Evolutionary conservation across 1,284 basidiomycete species (phyloP).

Genomic region (Rhizoctonia solani): DNA sequence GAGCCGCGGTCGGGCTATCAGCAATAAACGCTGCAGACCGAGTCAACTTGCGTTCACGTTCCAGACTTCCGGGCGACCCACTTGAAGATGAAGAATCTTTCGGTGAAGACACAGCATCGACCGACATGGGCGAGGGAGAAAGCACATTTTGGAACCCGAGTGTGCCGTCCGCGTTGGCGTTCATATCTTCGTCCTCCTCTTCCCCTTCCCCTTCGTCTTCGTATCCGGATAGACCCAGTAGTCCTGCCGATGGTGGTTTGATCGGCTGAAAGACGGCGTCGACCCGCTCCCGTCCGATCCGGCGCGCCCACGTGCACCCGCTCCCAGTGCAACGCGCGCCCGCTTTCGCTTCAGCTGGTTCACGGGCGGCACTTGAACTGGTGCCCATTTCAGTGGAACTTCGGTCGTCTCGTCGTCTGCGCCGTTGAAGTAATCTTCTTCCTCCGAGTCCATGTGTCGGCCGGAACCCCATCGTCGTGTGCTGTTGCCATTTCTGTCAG

Average conservation of each 20-base stretch:
- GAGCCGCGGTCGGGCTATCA: slow-evolving; percentile 51
- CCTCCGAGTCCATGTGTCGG: slow-evolving; percentile 64
- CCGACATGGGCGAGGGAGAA: slow-evolving; percentile 22
- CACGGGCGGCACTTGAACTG: slow-evolving; percentile 41
- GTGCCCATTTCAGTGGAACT: slow-evolving; percentile 23
- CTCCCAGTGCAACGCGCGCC: slow-evolving; percentile 40
- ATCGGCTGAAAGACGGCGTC: slow-evolving; percentile 51
- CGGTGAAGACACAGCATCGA: slow-evolving; percentile 6
- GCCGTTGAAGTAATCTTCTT: slow-evolving; percentile 89
- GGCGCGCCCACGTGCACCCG: slow-evolving; percentile 41
- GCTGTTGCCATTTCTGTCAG: slow-evolving; percentile 43
- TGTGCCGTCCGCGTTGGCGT: slow-evolving; percentile 2
- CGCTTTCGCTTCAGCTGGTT: slow-evolving; percentile 63
- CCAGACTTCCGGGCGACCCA: slow-evolving; percentile 8
- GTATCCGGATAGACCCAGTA: slow-evolving; percentile 71
- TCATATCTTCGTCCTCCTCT: too few species aligned
- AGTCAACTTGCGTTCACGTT: slow-evolving; percentile 46
- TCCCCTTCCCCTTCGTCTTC: slow-evolving; percentile 66
- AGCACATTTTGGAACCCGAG: slow-evolving; percentile 16
- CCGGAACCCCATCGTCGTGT: slow-evolving; percentile 53
- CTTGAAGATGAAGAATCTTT: slow-evolving; percentile 20
- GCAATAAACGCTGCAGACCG: slow-evolving; percentile 31
- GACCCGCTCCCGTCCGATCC: slow-evolving; percentile 48
- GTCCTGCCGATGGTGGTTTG: slow-evolving; percentile 53
- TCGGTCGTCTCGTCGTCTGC: slow-evolving; percentile 64